phyloP scores from a whole-genome alignment of 1,139 yeast genomes.

The Geotrichum restrictum region DNA sequence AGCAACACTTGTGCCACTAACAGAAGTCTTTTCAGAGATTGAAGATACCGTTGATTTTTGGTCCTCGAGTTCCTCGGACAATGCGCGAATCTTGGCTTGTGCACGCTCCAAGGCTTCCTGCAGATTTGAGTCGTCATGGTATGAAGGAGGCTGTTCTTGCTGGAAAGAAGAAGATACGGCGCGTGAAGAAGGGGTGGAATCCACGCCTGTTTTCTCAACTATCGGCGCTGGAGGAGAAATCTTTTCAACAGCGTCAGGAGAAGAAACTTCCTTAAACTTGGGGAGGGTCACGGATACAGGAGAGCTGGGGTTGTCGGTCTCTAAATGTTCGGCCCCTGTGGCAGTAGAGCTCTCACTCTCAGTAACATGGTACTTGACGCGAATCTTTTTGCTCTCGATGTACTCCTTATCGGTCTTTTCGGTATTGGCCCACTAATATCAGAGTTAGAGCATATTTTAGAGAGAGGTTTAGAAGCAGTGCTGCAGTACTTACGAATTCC shows the following conservation, averaged over 20 bases:
- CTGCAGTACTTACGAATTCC: conserved; percentile 41
- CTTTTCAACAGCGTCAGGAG: conserved; percentile 8
- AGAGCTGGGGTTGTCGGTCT: conserved; percentile 23
- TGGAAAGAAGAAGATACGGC: background rate
- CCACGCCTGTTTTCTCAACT: background rate
- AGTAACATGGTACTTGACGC: conserved; percentile 55
- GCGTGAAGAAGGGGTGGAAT: background rate
- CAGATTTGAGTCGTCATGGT: conserved; percentile 5
- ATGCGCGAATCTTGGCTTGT: conserved; percentile 16
- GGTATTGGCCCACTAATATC: conserved; percentile 55
- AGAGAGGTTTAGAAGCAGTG: background rate
- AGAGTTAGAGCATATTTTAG: background rate
- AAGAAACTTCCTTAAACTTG: background rate
- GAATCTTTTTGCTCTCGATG: conserved; percentile 69
- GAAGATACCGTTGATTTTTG: conserved; percentile 1
- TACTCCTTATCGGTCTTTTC: conserved; percentile 59
- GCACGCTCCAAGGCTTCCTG: conserved; percentile 16
- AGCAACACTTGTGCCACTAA: background rate
- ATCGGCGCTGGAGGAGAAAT: conserved; percentile 10
- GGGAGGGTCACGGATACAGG: conserved; percentile 3
- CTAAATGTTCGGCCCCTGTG: conserved; percentile 23
- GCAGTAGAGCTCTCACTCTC: conserved; percentile 27
- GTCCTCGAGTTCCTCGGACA: conserved; percentile 14
- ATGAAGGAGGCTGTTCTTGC: background rate
- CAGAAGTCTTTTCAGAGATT: background rate